These are phyloP conservation scores for Diplodia seriata DNA, from an alignment of 2,329 filamentous ascomycete genomes.

Conservation along the genomic window DNA sequence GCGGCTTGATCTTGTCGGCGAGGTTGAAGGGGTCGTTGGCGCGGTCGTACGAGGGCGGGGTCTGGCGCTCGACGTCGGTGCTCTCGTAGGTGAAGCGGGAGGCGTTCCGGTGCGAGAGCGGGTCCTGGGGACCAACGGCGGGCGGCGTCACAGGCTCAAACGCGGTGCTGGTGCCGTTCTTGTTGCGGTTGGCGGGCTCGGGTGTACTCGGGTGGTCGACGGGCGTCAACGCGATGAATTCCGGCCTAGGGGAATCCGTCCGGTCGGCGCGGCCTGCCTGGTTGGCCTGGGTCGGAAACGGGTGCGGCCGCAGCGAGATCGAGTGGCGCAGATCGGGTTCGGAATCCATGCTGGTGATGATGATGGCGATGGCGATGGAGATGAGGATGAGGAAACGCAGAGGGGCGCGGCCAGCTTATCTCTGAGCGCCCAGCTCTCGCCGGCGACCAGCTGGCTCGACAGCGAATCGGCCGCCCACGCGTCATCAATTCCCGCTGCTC, in stretches of 20 bases:
- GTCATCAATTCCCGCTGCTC: conserved; percentile 3
- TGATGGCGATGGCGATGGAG: not conserved
- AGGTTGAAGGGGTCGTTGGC: conserved; percentile 85
- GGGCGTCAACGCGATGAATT: conserved; percentile 36
- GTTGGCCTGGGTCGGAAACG: conserved; percentile 51
- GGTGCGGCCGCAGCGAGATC: conserved; percentile 56
- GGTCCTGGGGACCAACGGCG: conserved; percentile 44
- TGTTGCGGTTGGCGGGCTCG: conserved; percentile 35
- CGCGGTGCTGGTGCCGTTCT: conserved; percentile 49
- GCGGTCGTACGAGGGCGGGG: conserved; percentile 64
- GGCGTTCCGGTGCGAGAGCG: conserved; percentile 45
- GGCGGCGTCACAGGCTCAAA: conserved; percentile 44
- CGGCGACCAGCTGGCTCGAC: not conserved
- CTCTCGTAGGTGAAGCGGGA: conserved; percentile 40
- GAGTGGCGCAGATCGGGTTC: conserved; percentile 57
- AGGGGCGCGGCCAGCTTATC: not conserved
- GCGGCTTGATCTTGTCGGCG: conserved; percentile 76
- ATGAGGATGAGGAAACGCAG: conserved; percentile 1
- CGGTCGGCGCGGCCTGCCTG: conserved; percentile 37
- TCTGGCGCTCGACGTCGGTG: conserved; percentile 55
- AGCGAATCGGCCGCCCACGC: conserved; percentile 27
- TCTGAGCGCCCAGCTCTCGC: not conserved
- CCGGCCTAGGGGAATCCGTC: conserved; percentile 19
- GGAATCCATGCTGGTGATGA: conserved; percentile 41
- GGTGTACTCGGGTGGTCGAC: conserved; percentile 39